phyloP scores from a whole-genome alignment of 179 eudicot species.

The Beta macrorhiza region DNA sequence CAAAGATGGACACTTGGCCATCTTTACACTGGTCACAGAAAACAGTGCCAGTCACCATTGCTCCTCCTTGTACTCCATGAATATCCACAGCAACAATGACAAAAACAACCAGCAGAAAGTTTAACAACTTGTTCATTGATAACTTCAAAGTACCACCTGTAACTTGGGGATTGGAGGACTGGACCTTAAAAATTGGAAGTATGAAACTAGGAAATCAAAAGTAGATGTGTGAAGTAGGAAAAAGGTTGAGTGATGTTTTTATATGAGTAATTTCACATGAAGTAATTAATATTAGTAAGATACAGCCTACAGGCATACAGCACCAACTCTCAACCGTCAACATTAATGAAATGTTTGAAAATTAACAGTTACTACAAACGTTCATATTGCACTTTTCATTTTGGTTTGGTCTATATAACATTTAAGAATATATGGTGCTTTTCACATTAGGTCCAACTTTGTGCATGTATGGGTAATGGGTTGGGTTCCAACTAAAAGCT shows the following conservation, averaged over 20 bases:
- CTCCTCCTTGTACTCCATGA: slow-evolving; percentile 50
- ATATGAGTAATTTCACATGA: slow-evolving; percentile 8
- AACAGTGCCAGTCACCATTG: slow-evolving; percentile 70
- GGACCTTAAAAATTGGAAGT: neutral
- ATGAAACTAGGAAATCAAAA: neutral
- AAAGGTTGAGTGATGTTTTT: slow-evolving; percentile 15
- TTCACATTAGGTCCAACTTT: neutral
- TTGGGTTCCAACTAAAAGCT: neutral
- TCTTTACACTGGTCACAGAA: slow-evolving; percentile 98
- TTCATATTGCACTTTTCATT: neutral
- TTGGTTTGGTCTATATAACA: too few relatives aligned
- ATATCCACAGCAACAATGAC: slow-evolving; percentile 37
- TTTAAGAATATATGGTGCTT: neutral
- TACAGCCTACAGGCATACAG: neutral
- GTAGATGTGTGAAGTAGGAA: neutral
- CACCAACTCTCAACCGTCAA: slow-evolving; percentile 52
- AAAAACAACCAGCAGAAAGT: slow-evolving; percentile 29
- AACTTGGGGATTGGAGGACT: slow-evolving; percentile 7
- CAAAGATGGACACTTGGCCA: slow-evolving; percentile 76
- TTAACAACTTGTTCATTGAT: slow-evolving; percentile 17
- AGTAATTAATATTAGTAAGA: slow-evolving; percentile 13
- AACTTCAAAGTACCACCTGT: too few relatives aligned
- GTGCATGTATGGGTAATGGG: neutral
- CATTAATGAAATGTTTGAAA: slow-evolving; percentile 35
- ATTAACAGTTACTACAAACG: slow-evolving; percentile 8